Conservation (phyloP, 1,284 basidiomycete species). For the Ganoderma resinaceum region DNA sequence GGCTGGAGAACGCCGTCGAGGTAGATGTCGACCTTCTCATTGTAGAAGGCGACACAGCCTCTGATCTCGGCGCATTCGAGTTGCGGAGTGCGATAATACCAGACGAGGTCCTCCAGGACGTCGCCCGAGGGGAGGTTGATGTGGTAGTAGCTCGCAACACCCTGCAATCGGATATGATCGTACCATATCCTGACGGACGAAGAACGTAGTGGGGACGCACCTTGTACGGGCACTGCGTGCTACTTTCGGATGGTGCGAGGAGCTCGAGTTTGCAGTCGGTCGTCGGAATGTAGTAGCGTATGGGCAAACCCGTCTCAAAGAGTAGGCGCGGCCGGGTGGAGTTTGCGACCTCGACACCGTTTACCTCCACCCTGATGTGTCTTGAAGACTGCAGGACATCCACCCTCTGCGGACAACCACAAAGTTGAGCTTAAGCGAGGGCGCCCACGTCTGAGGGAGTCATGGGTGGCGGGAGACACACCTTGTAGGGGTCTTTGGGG, state of each 20-base stretch:
- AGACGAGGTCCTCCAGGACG: constrained; percentile 57
- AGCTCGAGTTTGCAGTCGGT: constrained; percentile 60
- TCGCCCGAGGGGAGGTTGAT: constrained; percentile 54
- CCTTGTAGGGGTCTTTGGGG: constrained; percentile 75
- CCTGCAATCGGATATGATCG: constrained; percentile 46
- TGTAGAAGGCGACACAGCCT: constrained; percentile 67
- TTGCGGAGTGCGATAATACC: constrained; percentile 66
- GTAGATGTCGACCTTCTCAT: constrained; percentile 72
- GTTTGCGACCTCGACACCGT: constrained; percentile 68
- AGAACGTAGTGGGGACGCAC: constrained; percentile 40
- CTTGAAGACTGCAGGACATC: constrained; percentile 67
- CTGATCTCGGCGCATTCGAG: constrained; percentile 57
- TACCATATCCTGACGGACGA: neutral
- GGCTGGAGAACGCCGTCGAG: constrained; percentile 63
- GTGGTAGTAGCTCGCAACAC: constrained; percentile 65
- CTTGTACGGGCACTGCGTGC: constrained; percentile 69
- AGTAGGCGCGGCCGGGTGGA: constrained; percentile 60
- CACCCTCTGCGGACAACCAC: constrained; percentile 50
- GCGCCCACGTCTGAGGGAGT: neutral
- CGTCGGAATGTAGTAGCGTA: constrained; percentile 68
- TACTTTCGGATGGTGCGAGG: constrained; percentile 53
- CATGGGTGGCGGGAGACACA: constrained; percentile 30
- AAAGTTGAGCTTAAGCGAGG: constrained; percentile 2
- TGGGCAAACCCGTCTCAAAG: constrained; percentile 62
- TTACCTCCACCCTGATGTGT: constrained; percentile 64